These are phyloP conservation scores for Aspergillus hancockii DNA, from an alignment of 495 filamentous ascomycete species.

Conservation along the genomic window DNA sequence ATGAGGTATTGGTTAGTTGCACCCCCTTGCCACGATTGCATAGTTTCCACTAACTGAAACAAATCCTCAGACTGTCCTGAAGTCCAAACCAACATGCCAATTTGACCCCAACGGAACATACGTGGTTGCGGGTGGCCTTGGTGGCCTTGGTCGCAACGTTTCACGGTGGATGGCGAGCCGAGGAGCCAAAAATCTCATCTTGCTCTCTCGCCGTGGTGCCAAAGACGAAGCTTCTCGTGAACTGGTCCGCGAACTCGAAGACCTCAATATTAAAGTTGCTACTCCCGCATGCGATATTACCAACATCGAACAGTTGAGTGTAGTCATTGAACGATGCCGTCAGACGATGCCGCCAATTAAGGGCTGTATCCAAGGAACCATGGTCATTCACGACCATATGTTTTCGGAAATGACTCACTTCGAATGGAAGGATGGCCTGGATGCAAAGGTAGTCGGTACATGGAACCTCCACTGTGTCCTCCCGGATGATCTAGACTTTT, in stretches of 20 bases:
- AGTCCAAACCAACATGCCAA: not conserved
- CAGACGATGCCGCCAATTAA: conserved; percentile 8
- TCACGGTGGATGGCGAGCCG: conserved; percentile 56
- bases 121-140: conserved; percentile 47
- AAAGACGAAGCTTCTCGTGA: conserved; percentile 2
- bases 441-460: conserved; percentile 44
- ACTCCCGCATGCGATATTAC: conserved; percentile 17
- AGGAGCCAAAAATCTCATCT: conserved; percentile 55
- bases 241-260: conserved; percentile 38
- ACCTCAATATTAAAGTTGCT: conserved; percentile 16
- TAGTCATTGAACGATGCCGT: not conserved
- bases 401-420: conserved; percentile 44
- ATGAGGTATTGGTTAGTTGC: not conserved
- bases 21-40: no score
- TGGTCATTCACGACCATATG: conserved; percentile 27
- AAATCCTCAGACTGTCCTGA: not conserved
- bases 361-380: conserved; percentile 30
- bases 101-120: conserved; percentile 30
- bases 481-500: conserved; percentile 40
- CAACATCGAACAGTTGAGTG: conserved; percentile 6
- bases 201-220: conserved; percentile 30
- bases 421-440: conserved; percentile 31
- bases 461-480: conserved; percentile 56
- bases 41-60: conserved; percentile 6
- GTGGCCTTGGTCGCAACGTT: conserved; percentile 58